Evolutionary conservation across 1,139 yeast genomes (phyloP), one percentile per base, ranked within the genome.

Genomic region (Candida tetrigidarum): DNA sequence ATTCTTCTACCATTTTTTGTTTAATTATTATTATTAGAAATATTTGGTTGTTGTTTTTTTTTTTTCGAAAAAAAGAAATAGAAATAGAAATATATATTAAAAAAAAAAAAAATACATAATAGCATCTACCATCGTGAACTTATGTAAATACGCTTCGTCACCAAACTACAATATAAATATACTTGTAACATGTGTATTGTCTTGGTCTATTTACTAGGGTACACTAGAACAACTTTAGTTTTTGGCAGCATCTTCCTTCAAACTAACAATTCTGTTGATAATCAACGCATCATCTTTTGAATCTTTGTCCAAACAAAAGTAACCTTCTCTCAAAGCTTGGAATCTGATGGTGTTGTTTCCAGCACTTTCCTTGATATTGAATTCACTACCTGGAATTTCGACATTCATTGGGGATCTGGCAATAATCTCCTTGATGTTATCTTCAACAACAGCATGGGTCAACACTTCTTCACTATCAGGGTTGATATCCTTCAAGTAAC

Each of bases 281-380:
- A 92, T 78, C 54, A 90, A 69, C 39, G 79, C 83, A 39, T 79
- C 84, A 18, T 69, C 75, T 5, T 74, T 71, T 45, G 90, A 72
- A 53, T 93, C 98, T 58, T 79, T 81, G 63, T 95, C 99, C 66
- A 90, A 69, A 63, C 97, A 86, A 80, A 92, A 95, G 69, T 93
- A 93, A 20, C 99, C 99, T 42, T 90, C 93, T 70, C 99, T 85
- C 66, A 95, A 80, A 25, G 97, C 99, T 72, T 95, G 99, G 89
- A 95, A 95, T 64, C 99, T 81, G 29, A 89, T 88, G n/a, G 96
- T 82, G 64, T 93, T 96, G 28, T 87, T 84, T 22, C 78, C 79
- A 39, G 63, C 63, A 44, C 66, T 67, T 63, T 88, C 96, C 55
- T 74, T 74, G 53, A 86, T 86, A 60, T 83, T 81, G 62, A 86